Evolutionary conservation across 768 basidiomycete species (phyloP), one percentile per base, ranked within the genome.

Genomic region (Hortiboletus campestris): DNA sequence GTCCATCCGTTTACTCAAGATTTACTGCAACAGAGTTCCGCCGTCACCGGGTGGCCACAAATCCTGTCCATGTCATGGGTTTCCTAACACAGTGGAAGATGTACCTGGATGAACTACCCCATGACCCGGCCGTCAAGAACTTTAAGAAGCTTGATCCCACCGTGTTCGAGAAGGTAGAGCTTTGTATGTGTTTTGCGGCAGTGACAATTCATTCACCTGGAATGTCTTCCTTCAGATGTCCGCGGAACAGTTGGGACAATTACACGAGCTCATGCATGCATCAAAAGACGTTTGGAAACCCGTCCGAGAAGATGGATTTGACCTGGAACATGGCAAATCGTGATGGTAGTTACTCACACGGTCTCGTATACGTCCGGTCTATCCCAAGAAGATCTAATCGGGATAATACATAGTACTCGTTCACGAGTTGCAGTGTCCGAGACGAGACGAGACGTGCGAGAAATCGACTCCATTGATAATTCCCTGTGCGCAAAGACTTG

Each of bases 71-170:
- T 69, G 84, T 98, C 58, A 96, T 98, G 69, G 94, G 93, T 3
- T 99, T 99, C 67, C 78, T 98, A 10, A 88, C 89, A 4, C 91
- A 98, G 65, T 99, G 96, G 96, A 97, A 96, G 71, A 70, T 82
- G 55, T 98, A 99, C 71, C 79, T 98, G 53, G 92, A 96, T 62
- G 73, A 82, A 56, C 69, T 89, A 34, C 85, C 84, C 13, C 72
- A 64, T 28, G 80, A 77, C 14, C 66, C 73, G 6, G 51, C 50
- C 10, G 74, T 68, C 3, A 67, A 73, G 50, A 65, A 62, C 34
- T 92, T 89, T 63, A 86, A 82, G 69, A 86, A 74, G 56, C 73
- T 94, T 36, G 89, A 94, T 68, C 69, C 84, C 11, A 84, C 82
- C 2, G 66, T 84, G 25, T 83, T 91, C 59, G 91, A 93, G 68